Percentiles rank a stretch among this genome's conserved stretches.
Evolutionary conservation across 2,329 filamentous ascomycete species (phyloP).

Genomic region (Diaporthe citri): DNA sequence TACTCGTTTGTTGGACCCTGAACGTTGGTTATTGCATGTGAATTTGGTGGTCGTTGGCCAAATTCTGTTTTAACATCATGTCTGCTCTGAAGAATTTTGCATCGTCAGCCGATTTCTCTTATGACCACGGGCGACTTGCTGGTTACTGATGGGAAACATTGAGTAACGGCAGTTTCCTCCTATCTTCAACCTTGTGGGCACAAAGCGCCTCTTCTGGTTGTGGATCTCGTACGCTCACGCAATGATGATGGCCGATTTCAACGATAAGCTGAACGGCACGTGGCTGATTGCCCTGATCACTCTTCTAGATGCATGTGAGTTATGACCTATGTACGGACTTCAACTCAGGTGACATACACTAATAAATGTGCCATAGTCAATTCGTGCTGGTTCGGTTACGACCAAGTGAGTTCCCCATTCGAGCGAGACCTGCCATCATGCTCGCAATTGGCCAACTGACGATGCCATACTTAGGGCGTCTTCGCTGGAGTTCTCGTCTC

Average conservation of each 20-base stretch:
- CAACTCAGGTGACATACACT: neutral
- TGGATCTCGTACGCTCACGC: neutral
- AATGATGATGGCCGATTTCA: conserved; percentile 21
- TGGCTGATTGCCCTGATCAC: conserved; percentile 40
- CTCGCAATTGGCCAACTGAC: neutral
- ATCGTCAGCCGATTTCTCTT: neutral
- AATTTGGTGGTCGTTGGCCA: neutral
- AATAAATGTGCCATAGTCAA: conserved; percentile 16
- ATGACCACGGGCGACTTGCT: neutral
- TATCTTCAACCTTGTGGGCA: neutral
- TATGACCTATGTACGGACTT: too few species aligned
- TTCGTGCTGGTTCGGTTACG: conserved; percentile 41
- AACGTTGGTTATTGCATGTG: neutral
- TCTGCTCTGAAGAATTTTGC: neutral
- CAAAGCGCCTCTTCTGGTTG: neutral
- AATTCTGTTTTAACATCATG: neutral
- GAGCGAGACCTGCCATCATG: neutral
- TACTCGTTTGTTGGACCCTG: neutral
- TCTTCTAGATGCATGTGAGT: conserved; percentile 37
- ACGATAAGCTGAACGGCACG: conserved; percentile 33
- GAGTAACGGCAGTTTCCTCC: neutral
- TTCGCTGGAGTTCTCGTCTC: conserved; percentile 58
- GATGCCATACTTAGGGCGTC: conserved; percentile 50
- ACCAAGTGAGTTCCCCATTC: conserved; percentile 30
- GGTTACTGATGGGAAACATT: neutral